These are phyloP conservation scores for Pisolithus sp. DNA, from an alignment of 768 basidiomycete genomes.

Conservation along the genomic window DNA sequence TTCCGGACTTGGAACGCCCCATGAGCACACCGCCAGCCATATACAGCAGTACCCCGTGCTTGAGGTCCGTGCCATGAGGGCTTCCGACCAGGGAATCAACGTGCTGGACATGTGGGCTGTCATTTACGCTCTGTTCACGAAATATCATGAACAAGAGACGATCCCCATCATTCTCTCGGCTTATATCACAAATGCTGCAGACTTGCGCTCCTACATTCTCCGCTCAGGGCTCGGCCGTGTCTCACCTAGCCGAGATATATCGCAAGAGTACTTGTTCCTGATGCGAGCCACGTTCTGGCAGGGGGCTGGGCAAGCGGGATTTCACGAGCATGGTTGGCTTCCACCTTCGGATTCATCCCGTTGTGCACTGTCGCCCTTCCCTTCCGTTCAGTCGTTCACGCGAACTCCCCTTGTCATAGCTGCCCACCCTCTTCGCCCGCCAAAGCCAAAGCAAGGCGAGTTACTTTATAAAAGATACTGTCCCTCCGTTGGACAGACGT, in stretches of 20 bases:
- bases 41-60: conserved; percentile 17
- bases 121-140: conserved; percentile 37
- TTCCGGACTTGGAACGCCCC: conserved; percentile 15
- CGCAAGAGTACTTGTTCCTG: conserved; percentile 31
- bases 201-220: conserved; percentile 33
- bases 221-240: conserved; percentile 30
- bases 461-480: conserved; percentile 34
- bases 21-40: conserved; percentile 14
- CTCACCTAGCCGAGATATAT: conserved; percentile 6
- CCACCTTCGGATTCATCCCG: conserved; percentile 19
- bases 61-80: conserved; percentile 5
- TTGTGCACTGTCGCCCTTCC: conserved; percentile 26
- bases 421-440: conserved; percentile 45
- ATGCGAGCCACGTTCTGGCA: conserved; percentile 44
- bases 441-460: conserved; percentile 37
- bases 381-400: conserved; percentile 36
- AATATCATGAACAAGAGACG: conserved; percentile 33
- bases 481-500: conserved; percentile 28
- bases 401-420: conserved; percentile 41
- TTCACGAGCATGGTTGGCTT: conserved; percentile 28
- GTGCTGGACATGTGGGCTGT: conserved; percentile 35
- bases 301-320: conserved; percentile 35
- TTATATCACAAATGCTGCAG: conserved; percentile 22
- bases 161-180: conserved; percentile 34
- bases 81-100: conserved; percentile 8